Conservation (phyloP, 495 filamentous ascomycete species). For the Penicillium bialowiezense region DNA sequence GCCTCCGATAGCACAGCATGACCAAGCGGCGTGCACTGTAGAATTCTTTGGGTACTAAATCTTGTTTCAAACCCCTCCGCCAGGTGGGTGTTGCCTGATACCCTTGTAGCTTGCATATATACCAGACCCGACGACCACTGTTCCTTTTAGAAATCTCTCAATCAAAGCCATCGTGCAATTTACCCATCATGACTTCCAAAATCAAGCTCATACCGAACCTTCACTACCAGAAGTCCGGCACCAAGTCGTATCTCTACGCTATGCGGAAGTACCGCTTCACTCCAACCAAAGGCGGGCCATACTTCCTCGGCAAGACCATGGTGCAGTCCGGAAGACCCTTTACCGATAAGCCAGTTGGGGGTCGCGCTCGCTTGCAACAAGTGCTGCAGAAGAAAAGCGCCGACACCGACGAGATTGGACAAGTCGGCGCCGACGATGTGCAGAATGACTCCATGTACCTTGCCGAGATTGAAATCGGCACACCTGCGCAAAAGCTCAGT, state of each 20-base stretch:
- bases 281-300: slow-evolving; percentile 69
- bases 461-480: slow-evolving; percentile 64
- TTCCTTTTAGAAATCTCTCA: slow-evolving; percentile 15
- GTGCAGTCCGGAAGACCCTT: slow-evolving; percentile 45
- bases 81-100: background rate
- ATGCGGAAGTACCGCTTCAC: slow-evolving; percentile 69
- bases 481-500: slow-evolving; percentile 61
- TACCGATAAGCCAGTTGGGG: slow-evolving; percentile 41
- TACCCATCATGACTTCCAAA: slow-evolving; percentile 37
- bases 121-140: background rate
- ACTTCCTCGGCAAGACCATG: slow-evolving; percentile 47
- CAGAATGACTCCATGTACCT: slow-evolving; percentile 74
- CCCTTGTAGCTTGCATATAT: background rate
- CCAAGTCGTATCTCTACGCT: slow-evolving; percentile 68
- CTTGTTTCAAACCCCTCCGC: background rate
- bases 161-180: slow-evolving; percentile 12
- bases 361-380: slow-evolving; percentile 40
- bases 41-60: no score
- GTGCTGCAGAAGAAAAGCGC: slow-evolving; percentile 51
- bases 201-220: slow-evolving; percentile 53
- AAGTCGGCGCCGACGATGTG: slow-evolving; percentile 67
- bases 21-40: no score
- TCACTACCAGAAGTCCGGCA: slow-evolving; percentile 62
- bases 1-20: background rate
- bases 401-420: slow-evolving; percentile 40